A percentile compares a stretch with the other conserved stretches of the same genome.
phyloP scores from a whole-genome alignment of 371 early-diverging fungal genomes.

The Blakeslea trispora region DNA sequence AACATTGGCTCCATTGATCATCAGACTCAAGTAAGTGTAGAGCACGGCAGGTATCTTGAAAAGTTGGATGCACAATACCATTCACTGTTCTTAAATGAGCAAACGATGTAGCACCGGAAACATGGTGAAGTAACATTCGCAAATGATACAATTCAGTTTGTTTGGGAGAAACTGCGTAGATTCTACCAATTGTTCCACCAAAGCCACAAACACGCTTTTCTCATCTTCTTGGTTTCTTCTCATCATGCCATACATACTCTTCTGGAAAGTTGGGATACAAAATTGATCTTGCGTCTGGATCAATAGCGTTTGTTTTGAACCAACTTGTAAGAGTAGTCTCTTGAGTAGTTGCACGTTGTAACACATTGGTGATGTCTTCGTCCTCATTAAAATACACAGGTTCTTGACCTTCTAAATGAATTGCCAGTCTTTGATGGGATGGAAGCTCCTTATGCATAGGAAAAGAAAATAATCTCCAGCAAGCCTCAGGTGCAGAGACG shows the following conservation, averaged over 20 bases:
- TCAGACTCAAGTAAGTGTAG: slow-evolving; percentile 13
- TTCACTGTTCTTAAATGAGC: slow-evolving; percentile 14
- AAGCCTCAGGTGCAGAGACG: slow-evolving; percentile 26
- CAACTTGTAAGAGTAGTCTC: background rate
- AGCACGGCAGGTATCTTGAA: slow-evolving; percentile 16
- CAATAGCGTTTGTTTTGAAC: background rate
- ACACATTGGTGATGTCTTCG: background rate
- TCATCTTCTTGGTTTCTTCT: background rate
- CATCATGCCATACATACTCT: slow-evolving; percentile 10
- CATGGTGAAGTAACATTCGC: slow-evolving; percentile 16
- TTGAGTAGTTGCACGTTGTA: background rate
- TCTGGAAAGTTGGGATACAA: slow-evolving; percentile 18
- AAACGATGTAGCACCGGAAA: slow-evolving; percentile 16
- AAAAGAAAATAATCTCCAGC: slow-evolving; percentile 30
- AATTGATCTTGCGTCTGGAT: slow-evolving; percentile 12
- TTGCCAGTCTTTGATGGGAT: background rate
- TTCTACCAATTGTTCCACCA: slow-evolving; percentile 10
- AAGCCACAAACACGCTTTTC: slow-evolving; percentile 3
- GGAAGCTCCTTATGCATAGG: slow-evolving; percentile 18
- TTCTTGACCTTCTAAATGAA: too few species aligned
- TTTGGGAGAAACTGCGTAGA: slow-evolving; percentile 23
- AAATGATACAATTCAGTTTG: slow-evolving; percentile 23
- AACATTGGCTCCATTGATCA: slow-evolving; percentile 10
- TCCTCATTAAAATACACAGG: background rate
- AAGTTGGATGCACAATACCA: slow-evolving; percentile 7